These are phyloP conservation scores for Pseudohalonectria lignicola DNA, from an alignment of 2,329 filamentous ascomycete species.

Conservation along the genomic window DNA sequence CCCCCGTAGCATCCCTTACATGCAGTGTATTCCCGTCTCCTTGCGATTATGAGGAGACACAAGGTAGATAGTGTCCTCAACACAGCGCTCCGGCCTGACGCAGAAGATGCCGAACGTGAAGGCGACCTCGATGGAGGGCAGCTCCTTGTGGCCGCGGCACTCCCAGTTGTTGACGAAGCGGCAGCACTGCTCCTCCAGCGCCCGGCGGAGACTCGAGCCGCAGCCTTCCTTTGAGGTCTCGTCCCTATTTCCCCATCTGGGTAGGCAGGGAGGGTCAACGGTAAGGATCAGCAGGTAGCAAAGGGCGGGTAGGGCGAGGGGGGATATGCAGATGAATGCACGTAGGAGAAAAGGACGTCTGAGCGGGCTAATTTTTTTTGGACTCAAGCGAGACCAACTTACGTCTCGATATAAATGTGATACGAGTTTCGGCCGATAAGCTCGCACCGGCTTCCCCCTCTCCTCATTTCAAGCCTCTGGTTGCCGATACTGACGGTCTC, in stretches of 20 bases:
- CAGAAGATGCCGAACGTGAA: slow-evolving; percentile 3
- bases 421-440: neutral
- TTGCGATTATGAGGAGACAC: too few species aligned
- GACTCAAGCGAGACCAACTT: too few species aligned
- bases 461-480: neutral
- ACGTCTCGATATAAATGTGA: neutral
- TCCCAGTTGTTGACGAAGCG: slow-evolving; percentile 2
- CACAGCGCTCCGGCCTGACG: slow-evolving; percentile 1
- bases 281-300: neutral
- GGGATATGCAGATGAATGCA: too few species aligned
- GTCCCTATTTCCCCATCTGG: neutral
- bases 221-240: neutral
- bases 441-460: neutral
- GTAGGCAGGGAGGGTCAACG: neutral
- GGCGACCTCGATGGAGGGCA: neutral
- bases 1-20: too few species aligned
- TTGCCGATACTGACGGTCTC: too few species aligned
- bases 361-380: too few species aligned
- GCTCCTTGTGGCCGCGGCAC: neutral
- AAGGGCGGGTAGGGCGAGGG: neutral
- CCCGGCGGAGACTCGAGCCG: slow-evolving; percentile 25
- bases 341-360: neutral
- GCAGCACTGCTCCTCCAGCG: slow-evolving; percentile 2
- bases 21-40: too few species aligned
- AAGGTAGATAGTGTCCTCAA: slow-evolving; percentile 1